Evolutionary conservation across 2,329 filamentous ascomycete species (phyloP).

Genomic region (Colletotrichum spaethianum): DNA sequence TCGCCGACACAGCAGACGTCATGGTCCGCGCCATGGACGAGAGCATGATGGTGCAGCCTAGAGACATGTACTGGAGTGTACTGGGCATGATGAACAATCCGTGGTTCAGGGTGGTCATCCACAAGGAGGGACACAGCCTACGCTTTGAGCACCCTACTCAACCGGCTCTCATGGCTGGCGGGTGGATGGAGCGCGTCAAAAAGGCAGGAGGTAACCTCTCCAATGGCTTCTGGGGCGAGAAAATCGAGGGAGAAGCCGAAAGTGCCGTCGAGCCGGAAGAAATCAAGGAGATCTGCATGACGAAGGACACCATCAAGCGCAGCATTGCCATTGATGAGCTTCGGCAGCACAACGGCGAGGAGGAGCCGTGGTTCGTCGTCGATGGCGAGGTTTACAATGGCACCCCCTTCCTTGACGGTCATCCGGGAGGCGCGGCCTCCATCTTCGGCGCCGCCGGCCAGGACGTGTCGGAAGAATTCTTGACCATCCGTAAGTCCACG

Average conservation of each 20-base stretch:
- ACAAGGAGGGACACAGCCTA: conserved; percentile 72
- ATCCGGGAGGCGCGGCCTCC: conserved; percentile 89
- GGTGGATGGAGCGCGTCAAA: conserved; percentile 96
- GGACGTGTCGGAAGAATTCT: conserved; percentile 89
- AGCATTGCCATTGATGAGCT: conserved; percentile 81
- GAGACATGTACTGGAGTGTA: conserved; percentile 97
- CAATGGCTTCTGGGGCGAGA: conserved; percentile 90
- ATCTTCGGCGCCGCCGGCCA: conserved; percentile 87
- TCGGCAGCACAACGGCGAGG: conserved; percentile 74
- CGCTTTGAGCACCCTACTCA: conserved; percentile 92
- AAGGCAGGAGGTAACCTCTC: conserved; percentile 83
- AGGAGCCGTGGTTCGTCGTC: conserved; percentile 88
- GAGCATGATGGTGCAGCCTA: conserved; percentile 85
- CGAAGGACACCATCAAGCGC: conserved; percentile 74
- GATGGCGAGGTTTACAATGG: conserved; percentile 93
- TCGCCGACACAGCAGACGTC: conserved; percentile 78
- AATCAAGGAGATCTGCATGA: conserved; percentile 82
- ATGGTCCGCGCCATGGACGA: conserved; percentile 93
- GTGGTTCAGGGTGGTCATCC: conserved; percentile 88
- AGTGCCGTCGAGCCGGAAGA: conserved; percentile 60
- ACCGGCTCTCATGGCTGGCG: conserved; percentile 81
- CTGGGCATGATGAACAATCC: conserved; percentile 99
- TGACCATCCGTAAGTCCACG: conserved; percentile 84
- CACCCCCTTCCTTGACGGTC: conserved; percentile 82
- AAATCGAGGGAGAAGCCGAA: conserved; percentile 66